Evolutionary conservation across 2,329 filamentous ascomycete species (phyloP).

Genomic region (Hymenoscyphus infarciens): DNA sequence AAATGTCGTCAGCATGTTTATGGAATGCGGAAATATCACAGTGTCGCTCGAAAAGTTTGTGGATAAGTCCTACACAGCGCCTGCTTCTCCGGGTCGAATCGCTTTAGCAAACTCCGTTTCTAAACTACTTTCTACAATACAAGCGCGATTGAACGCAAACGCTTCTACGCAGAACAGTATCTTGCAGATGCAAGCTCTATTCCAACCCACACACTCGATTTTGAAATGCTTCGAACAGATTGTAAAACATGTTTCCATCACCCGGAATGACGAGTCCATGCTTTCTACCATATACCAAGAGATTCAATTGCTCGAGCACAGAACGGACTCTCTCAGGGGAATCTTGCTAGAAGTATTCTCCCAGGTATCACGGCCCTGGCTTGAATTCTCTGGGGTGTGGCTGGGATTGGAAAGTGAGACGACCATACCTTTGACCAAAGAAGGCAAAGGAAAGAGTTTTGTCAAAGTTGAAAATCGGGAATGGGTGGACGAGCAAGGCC

Average conservation of each 20-base stretch:
- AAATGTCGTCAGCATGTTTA: conserved; percentile 38
- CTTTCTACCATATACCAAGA: conserved; percentile 60
- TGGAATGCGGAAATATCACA: conserved; percentile 37
- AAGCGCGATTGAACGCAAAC: conserved; percentile 30
- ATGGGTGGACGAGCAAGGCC: conserved; percentile 56
- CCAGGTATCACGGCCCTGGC: conserved; percentile 61
- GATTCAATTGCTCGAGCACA: conserved; percentile 61
- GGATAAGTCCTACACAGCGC: conserved; percentile 29
- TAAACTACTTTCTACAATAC: conserved; percentile 35
- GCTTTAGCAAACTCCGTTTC: conserved; percentile 38
- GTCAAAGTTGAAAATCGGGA: conserved; percentile 54
- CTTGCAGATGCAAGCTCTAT: conserved; percentile 34
- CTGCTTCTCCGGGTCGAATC: conserved; percentile 31
- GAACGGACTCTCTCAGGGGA: conserved; percentile 56
- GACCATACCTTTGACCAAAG: conserved; percentile 50
- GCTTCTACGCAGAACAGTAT: conserved; percentile 29
- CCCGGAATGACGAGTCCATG: conserved; percentile 55
- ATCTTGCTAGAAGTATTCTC: conserved; percentile 65
- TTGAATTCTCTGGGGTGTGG: conserved; percentile 68
- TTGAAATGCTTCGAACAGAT: conserved; percentile 34
- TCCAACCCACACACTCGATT: conserved; percentile 32
- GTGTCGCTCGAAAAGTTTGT: conserved; percentile 32
- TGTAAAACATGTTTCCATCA: conserved; percentile 29
- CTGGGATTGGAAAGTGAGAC: conserved; percentile 63
- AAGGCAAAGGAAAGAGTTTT: conserved; percentile 51